Base-by-base conservation (phyloP, 257 asterid species). In the Handroanthus guayacan region DNA sequence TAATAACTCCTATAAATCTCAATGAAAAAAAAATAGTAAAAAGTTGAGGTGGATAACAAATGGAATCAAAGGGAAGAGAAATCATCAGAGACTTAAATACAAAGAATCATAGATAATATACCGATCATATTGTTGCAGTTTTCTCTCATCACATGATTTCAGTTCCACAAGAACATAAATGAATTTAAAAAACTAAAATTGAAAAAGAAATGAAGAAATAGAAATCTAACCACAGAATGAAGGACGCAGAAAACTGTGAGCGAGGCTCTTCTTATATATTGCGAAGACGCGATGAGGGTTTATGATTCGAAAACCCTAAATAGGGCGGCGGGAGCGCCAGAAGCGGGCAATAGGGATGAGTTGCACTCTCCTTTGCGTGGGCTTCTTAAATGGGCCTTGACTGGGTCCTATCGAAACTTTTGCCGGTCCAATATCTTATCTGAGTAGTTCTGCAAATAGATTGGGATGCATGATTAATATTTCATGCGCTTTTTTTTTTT, bases 71-170 rank as follows among this genome's bases (percentile, higher is more conserved):
- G 38, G 31, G 58, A 52, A 20, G 31, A 48, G 48, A 75, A 80
- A 86, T 86, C 93, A 86, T 90, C 93, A 90, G 96, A 90, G 93
- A 88, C 96, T 90, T 88, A 90, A 88, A 88, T 90, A 89, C 93
- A 6, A 80, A 0, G 89, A 89, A 90, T 90, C 96, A 88, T 48
- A 85, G 84, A 74, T 25, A 70, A 65, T 75, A 54, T 36, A 66
- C 57, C 82, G 5, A 45, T 85, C 89, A 85, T 80, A 82, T 85
- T 80, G 89, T 85, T 82, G 86, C 89, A 85, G 87, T 85, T 86
- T 84, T 78, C 69, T 82, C 85, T 88, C 90, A 82, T 88, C 90
- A 83, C 4, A 38, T 88, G 93, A 88, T 80, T 62, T 82, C 84
- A 52, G 51, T 31, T 25, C 25, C 0, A 5, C 5, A 60, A 31